Percentiles rank a stretch among this genome's conserved stretches.
Evolutionary conservation across 2,329 filamentous ascomycete species (phyloP).

Genomic region (Fusarium scirpi): DNA sequence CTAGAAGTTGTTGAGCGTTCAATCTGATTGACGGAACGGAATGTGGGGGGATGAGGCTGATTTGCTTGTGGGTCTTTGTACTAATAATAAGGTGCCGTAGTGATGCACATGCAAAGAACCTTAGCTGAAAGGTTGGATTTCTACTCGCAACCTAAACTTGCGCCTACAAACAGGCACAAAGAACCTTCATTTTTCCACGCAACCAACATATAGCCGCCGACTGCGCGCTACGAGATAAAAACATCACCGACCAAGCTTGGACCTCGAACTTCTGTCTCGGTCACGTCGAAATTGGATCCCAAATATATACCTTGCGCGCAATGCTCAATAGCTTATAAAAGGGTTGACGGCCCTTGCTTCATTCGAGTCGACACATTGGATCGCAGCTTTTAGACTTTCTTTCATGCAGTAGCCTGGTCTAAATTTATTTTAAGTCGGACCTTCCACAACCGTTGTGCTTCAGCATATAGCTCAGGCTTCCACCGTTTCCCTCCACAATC

Average conservation of each 20-base stretch:
- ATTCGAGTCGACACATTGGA: slow-evolving; percentile 23
- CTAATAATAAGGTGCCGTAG: background rate
- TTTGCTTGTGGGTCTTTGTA: background rate
- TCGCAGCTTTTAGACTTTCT: background rate
- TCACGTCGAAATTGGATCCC: background rate
- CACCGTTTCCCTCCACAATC: background rate
- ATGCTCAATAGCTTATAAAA: slow-evolving; percentile 33
- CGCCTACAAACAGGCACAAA: background rate
- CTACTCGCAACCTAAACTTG: background rate
- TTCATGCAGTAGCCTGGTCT: background rate
- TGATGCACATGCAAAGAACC: background rate
- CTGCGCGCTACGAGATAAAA: background rate
- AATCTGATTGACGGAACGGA: background rate
- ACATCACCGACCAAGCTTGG: background rate
- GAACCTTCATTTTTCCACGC: background rate
- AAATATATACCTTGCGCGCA: slow-evolving; percentile 4
- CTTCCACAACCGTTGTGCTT: background rate
- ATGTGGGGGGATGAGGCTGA: background rate
- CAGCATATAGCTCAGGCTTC: background rate
- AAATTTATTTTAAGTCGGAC: background rate
- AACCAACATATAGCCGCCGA: background rate
- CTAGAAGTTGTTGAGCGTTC: background rate
- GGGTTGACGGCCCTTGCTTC: slow-evolving; percentile 32
- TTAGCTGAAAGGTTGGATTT: background rate
- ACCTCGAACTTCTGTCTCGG: too few relatives aligned